Evolutionary conservation across 2,329 filamentous ascomycete genomes (phyloP), one percentile per base, ranked within the genome.

Genomic region (Neopestalotiopsis clavispora): DNA sequence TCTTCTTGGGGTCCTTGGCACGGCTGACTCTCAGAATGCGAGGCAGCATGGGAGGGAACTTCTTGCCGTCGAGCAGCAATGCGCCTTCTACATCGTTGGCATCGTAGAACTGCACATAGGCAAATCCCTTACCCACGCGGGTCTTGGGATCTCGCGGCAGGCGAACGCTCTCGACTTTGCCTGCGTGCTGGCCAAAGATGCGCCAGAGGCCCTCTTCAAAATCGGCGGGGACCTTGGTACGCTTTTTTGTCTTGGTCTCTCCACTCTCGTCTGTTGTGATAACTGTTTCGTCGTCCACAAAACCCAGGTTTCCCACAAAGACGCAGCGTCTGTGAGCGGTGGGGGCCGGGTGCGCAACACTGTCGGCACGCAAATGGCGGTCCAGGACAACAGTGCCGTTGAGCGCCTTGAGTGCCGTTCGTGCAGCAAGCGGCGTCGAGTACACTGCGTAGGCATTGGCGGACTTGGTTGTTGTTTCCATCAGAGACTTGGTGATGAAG

Each of bases 361-460:
- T 94, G 82, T 99, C 96, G 30, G 95, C 95, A 57, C 95, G 91
- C 68, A 99, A 83, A 80, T 99, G 96, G 40, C 96, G 91, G 73
- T 93, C 92, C 17, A 99, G 88, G 2, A 98, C 87, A 17, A 94
- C 84, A 1, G 89, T 93, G 63, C 95, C 96, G 75, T 99, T 99
- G 56, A 99, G 88, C 52, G 88, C 87, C 72, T 89, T 85, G 61
- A 91, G 89, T 2, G 95, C 95, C 74, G 91, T 89, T 67, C 94
- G 90, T 13, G 94, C 94, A 3, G 93, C 94, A 9, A 89, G 84
- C 1, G 89, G 81, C 1, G 92, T 94, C 58, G 90, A 92, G 83
- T 96, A 98, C 63, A 99, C 94, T 38, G 88, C 94, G 78, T 99
- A 99, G 61, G 96, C 96, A 78, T 99, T 98, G 69, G 95, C 94